These are phyloP conservation scores for Skeletonema tropicum DNA, from an alignment of 108 stramenopile species.

Conservation along the genomic window DNA sequence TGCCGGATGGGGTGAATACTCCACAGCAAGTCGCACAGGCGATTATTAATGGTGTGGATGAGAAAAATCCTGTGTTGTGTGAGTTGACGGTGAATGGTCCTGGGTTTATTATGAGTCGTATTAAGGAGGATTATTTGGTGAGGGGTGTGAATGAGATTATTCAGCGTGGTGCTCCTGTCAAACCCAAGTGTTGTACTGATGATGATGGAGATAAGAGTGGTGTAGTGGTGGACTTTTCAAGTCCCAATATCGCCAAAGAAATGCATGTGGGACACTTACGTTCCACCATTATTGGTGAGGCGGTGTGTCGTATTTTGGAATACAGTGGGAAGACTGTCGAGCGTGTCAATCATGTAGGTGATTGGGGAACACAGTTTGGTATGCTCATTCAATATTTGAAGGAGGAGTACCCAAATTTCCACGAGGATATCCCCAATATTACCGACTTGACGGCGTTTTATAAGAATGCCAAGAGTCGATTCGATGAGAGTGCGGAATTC, in stretches of 20 bases:
- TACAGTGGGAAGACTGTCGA: conserved; percentile 88
- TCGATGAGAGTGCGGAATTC: conserved; percentile 95
- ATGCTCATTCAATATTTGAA: conserved; percentile 99
- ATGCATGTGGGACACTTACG: conserved; percentile 99
- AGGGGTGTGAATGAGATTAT: conserved; percentile 58
- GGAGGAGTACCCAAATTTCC: conserved; percentile 90
- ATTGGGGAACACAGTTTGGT: conserved; percentile 99
- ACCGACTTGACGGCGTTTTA: conserved; percentile 97
- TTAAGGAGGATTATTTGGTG: conserved; percentile 61
- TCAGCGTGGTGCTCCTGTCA: conserved; percentile 34
- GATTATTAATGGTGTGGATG: conserved; percentile 69
- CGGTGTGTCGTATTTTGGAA: conserved; percentile 95
- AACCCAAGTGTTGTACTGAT: conserved; percentile 36
- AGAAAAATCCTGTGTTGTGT: conserved; percentile 60
- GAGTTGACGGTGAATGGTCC: conserved; percentile 71
- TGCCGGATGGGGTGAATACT: conserved; percentile 55
- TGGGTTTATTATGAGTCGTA: conserved; percentile 83
- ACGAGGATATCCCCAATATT: conserved; percentile 78
- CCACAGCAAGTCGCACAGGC: conserved; percentile 83
- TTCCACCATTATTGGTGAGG: conserved; percentile 98
- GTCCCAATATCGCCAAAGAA: conserved; percentile 99
- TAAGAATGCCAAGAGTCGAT: conserved; percentile 94
- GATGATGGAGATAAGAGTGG: neutral
- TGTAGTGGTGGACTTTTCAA: conserved; percentile 97
- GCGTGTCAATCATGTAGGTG: conserved; percentile 98